Percentiles rank a stretch among this genome's conserved stretches.
phyloP scores from a whole-genome alignment of 73 alveolate species.

The Effrenium voratum region DNA sequence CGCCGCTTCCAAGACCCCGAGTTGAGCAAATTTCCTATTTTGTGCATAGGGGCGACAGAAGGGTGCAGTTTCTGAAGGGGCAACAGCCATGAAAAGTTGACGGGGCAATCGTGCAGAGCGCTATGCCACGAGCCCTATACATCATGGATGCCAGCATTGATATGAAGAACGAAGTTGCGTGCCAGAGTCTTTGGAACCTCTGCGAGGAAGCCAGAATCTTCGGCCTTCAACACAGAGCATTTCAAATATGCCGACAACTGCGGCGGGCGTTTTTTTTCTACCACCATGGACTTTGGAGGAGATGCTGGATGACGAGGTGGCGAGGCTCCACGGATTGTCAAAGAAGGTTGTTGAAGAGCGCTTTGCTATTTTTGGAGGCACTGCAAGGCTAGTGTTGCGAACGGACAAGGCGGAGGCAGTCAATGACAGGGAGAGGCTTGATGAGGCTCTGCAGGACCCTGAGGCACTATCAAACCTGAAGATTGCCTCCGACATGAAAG shows the following conservation, averaged over 20 bases:
- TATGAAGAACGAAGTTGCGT: not conserved
- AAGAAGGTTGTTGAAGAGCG: conserved; percentile 19
- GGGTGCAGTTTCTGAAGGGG: not conserved
- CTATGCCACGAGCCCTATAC: conserved; percentile 51
- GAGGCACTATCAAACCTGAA: conserved; percentile 45
- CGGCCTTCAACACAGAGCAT: conserved; percentile 32
- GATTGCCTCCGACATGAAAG: conserved; percentile 40
- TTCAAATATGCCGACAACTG: not conserved
- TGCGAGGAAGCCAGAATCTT: conserved; percentile 27
- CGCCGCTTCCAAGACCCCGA: conserved; percentile 65
- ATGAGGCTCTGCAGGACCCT: not conserved
- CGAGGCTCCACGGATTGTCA: conserved; percentile 8
- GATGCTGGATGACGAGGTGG: conserved; percentile 53
- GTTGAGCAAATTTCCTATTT: conserved; percentile 34
- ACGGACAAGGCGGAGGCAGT: not conserved
- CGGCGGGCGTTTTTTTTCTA: conserved; percentile 35
- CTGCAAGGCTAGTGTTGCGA: conserved; percentile 27
- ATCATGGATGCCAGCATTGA: conserved; percentile 36
- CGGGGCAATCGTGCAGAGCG: not conserved
- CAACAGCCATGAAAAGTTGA: not conserved
- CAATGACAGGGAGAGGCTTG: conserved; percentile 51
- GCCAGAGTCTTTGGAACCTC: conserved; percentile 53
- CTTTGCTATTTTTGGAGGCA: conserved; percentile 36
- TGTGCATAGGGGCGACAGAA: not conserved
- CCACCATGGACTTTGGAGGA: conserved; percentile 80